A percentile compares a stretch with the other conserved stretches of the same genome.
Conservation (phyloP, 2,329 filamentous ascomycete species). For the Dactylellina parvicollis region DNA sequence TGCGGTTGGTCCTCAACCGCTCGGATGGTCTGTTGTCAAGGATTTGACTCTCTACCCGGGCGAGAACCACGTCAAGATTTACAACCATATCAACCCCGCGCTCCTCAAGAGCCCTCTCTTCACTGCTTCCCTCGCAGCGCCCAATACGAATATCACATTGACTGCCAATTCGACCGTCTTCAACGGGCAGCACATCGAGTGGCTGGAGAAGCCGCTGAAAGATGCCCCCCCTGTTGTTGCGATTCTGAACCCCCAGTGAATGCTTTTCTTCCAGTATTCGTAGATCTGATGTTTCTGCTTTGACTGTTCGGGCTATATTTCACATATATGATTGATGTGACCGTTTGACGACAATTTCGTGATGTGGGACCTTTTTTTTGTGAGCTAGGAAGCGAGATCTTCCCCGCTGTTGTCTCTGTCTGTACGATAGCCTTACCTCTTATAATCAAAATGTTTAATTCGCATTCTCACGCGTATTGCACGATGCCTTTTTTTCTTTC, state of each 20-base stretch:
- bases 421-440: slow-evolving; percentile 22
- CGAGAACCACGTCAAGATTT: slow-evolving; percentile 68
- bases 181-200: slow-evolving; percentile 56
- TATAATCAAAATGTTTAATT: slow-evolving; percentile 12
- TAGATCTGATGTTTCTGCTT: slow-evolving; percentile 7
- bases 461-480: neutral
- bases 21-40: slow-evolving; percentile 70
- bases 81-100: slow-evolving; percentile 66
- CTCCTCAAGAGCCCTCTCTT: slow-evolving; percentile 62
- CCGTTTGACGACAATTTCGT: slow-evolving; percentile 8
- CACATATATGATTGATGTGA: slow-evolving; percentile 22
- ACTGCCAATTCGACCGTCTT: slow-evolving; percentile 56
- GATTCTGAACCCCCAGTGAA: slow-evolving; percentile 43
- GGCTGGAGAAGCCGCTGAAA: slow-evolving; percentile 56
- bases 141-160: slow-evolving; percentile 51
- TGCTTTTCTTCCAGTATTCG: neutral
- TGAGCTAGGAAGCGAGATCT: neutral
- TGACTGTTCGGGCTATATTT: neutral
- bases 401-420: neutral
- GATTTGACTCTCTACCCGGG: slow-evolving; percentile 71
- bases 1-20: slow-evolving; percentile 65
- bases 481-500: no score
- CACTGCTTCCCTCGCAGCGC: neutral
- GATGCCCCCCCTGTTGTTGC: slow-evolving; percentile 44
- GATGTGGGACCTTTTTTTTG: neutral